phyloP scores from a whole-genome alignment of 1,284 basidiomycete genomes.

The Mycena sp. region DNA sequence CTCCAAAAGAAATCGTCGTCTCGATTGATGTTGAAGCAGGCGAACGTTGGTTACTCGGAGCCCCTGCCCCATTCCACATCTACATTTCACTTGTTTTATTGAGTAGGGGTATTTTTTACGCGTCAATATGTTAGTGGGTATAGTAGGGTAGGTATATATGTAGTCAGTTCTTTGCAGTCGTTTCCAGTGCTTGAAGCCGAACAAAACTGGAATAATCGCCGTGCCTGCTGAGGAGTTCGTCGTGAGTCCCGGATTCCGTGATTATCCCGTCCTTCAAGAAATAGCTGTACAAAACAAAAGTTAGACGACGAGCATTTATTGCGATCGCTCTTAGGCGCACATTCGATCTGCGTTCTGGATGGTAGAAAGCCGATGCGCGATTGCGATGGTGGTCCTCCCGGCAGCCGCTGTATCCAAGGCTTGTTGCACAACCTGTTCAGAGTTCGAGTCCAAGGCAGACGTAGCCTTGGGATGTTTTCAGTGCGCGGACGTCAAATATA shows the following conservation, averaged over 20 bases:
- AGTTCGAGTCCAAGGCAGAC: slow-evolving; percentile 91
- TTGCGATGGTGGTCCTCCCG: slow-evolving; percentile 91
- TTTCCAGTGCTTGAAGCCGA: slow-evolving; percentile 74
- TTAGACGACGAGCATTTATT: neutral
- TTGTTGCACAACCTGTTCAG: slow-evolving; percentile 93
- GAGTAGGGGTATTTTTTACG: no score
- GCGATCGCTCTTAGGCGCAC: slow-evolving; percentile 54
- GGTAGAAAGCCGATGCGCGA: slow-evolving; percentile 92
- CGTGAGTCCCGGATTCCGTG: slow-evolving; percentile 89
- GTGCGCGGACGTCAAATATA: neutral
- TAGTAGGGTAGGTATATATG: no score
- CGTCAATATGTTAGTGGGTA: no score
- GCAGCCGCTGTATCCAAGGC: slow-evolving; percentile 92
- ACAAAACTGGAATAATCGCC: slow-evolving; percentile 91
- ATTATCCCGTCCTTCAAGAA: slow-evolving; percentile 91
- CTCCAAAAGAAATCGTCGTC: no score
- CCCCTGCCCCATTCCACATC: no score
- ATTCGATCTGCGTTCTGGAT: slow-evolving; percentile 96
- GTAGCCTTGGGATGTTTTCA: slow-evolving; percentile 63
- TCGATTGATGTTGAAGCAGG: no score
- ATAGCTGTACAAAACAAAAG: slow-evolving; percentile 61
- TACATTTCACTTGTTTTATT: no score
- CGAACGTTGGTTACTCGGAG: no score
- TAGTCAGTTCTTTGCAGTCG: neutral
- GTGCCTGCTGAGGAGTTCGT: slow-evolving; percentile 75